These are phyloP conservation scores for Dothidotthia symphoricarpi DNA, from an alignment of 2,329 filamentous ascomycete genomes.

Conservation along the genomic window DNA sequence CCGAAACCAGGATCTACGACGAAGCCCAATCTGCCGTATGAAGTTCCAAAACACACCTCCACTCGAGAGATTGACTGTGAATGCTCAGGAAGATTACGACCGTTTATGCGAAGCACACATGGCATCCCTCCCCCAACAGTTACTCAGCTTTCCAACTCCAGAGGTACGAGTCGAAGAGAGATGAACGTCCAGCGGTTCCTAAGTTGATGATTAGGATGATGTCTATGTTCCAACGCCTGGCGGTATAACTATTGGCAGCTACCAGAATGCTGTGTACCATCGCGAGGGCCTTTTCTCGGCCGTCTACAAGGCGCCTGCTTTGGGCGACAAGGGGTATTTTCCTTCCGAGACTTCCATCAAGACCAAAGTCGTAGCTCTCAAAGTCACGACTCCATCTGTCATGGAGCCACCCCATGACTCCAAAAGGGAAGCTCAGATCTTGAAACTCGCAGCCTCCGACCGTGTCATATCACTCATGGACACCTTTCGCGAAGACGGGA, in stretches of 20 bases:
- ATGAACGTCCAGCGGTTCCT: not conserved
- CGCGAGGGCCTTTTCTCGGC: constrained; percentile 74
- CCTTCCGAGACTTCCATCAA: constrained; percentile 17
- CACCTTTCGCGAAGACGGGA: constrained; percentile 67
- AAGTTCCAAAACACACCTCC: not conserved
- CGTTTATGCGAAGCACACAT: constrained; percentile 25
- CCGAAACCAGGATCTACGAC: constrained; percentile 65
- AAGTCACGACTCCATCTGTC: constrained; percentile 74
- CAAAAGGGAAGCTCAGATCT: constrained; percentile 72
- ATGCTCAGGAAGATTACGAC: constrained; percentile 36
- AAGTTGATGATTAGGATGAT: constrained; percentile 19
- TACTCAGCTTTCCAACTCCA: constrained; percentile 25
- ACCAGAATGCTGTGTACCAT: constrained; percentile 57
- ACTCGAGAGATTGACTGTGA: too few relatives aligned
- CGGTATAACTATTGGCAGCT: constrained; percentile 53
- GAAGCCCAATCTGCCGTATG: constrained; percentile 58
- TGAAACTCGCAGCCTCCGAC: constrained; percentile 58
- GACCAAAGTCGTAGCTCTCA: constrained; percentile 64
- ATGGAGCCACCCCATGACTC: constrained; percentile 81
- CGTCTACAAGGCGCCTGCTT: constrained; percentile 67
- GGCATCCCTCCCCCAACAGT: constrained; percentile 15
- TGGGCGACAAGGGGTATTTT: constrained; percentile 35
- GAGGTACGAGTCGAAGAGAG: constrained; percentile 14
- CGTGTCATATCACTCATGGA: constrained; percentile 68
- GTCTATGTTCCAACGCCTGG: constrained; percentile 37